These are phyloP conservation scores for Cryptosporidium canis DNA, from an alignment of 169 alveolate genomes.

Conservation along the genomic window DNA sequence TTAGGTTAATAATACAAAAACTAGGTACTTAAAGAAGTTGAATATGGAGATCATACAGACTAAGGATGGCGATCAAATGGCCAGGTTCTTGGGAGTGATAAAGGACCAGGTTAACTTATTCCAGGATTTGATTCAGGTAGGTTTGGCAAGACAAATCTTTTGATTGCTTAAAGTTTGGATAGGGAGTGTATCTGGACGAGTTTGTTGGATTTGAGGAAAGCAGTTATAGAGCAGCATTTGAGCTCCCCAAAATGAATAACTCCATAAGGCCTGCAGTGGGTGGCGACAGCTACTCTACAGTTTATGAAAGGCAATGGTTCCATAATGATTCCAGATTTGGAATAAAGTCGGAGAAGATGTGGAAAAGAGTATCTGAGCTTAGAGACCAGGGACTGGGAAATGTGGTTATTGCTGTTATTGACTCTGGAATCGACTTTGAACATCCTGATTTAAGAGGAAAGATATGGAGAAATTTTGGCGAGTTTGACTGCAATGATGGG, in stretches of 20 bases:
- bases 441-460: constrained; percentile 79
- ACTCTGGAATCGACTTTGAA: constrained; percentile 80
- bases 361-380: constrained; percentile 56
- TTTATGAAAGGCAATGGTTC: constrained; percentile 59
- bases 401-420: constrained; percentile 77
- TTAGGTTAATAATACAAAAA: background rate
- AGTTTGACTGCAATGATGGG: constrained; percentile 75
- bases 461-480: constrained; percentile 80
- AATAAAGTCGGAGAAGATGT: constrained; percentile 49
- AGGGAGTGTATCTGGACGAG: constrained; percentile 62
- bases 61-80: constrained; percentile 10
- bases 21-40: constrained; percentile 26
- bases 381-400: constrained; percentile 45
- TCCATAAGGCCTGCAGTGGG: background rate
- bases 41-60: constrained; percentile 52
- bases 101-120: constrained; percentile 4
- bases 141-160: background rate
- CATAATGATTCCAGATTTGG: constrained; percentile 57
- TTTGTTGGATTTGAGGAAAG: constrained; percentile 37
- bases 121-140: constrained; percentile 29
- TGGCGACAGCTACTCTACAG: background rate
- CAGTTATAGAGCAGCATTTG: background rate
- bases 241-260: background rate
- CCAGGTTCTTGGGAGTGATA: constrained; percentile 4
- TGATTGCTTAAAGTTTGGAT: background rate